Percentiles rank a stretch among this genome's conserved stretches.
These are phyloP conservation scores for Pseudozyma sp. DNA, from an alignment of 1,284 basidiomycete genomes.

Conservation along the genomic window DNA sequence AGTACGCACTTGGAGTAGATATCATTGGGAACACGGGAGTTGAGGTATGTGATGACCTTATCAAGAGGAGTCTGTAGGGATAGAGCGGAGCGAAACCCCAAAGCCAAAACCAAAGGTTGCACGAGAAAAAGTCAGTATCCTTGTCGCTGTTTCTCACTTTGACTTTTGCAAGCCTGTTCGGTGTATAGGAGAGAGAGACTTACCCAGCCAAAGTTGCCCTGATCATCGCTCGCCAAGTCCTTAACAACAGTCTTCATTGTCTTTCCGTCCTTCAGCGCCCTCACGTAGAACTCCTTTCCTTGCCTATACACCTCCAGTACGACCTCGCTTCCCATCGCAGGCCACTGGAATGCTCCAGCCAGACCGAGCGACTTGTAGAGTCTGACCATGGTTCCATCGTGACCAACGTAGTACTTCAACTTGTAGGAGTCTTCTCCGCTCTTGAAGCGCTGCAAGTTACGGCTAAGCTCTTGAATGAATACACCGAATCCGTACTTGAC, in stretches of 20 bases:
- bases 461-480: conserved; percentile 43
- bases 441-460: conserved; percentile 23
- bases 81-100: too few relatives aligned
- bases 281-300: conserved; percentile 10
- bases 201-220: conserved; percentile 17
- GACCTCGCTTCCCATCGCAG: conserved; percentile 48
- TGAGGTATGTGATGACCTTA: conserved; percentile 41
- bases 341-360: conserved; percentile 43
- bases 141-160: too few relatives aligned
- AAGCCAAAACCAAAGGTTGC: too few relatives aligned
- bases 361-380: conserved; percentile 50
- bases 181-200: too few relatives aligned
- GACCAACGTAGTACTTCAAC: conserved; percentile 52
- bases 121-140: too few relatives aligned
- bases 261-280: conserved; percentile 39
- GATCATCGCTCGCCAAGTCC: conserved; percentile 14
- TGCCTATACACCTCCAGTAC: conserved; percentile 52
- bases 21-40: conserved; percentile 41
- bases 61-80: conserved; percentile 35
- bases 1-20: conserved; percentile 46
- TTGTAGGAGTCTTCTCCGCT: conserved; percentile 28
- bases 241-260: conserved; percentile 29
- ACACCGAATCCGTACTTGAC: conserved; percentile 52
- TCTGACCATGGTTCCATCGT: conserved; percentile 60
- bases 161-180: too few relatives aligned